Conservation (phyloP, 2,329 filamentous ascomycete genomes). For the Diaporthe caulivora region DNA sequence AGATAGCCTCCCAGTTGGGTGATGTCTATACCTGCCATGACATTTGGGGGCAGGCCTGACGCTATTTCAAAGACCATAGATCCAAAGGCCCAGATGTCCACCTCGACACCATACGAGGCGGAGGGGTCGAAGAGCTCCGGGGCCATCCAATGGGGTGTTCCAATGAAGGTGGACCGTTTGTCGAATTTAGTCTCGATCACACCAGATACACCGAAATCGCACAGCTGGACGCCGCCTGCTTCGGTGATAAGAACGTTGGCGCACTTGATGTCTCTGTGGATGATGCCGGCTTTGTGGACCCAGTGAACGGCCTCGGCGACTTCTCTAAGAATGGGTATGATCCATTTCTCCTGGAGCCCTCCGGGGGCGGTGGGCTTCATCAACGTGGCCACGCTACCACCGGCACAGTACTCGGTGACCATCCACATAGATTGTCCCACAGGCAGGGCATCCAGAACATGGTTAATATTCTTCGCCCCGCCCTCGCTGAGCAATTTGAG, state of each 20-base stretch:
- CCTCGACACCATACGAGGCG: constrained; percentile 76
- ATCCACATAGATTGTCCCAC: constrained; percentile 88
- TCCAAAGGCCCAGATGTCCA: constrained; percentile 89
- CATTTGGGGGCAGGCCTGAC: constrained; percentile 80
- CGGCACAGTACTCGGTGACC: constrained; percentile 87
- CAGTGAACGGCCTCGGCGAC: constrained; percentile 75
- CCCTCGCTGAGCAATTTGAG: constrained; percentile 80
- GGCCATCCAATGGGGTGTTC: constrained; percentile 89
- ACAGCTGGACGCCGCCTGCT: constrained; percentile 81
- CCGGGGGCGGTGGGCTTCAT: constrained; percentile 76
- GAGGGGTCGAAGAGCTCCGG: constrained; percentile 79
- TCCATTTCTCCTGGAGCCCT: constrained; percentile 78
- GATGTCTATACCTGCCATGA: constrained; percentile 64
- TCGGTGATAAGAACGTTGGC: constrained; percentile 86
- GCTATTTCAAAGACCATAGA: constrained; percentile 86
- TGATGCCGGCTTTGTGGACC: constrained; percentile 77
- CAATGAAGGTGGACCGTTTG: constrained; percentile 84
- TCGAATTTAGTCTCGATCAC: constrained; percentile 81
- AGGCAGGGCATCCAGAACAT: constrained; percentile 82
- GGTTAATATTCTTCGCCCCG: constrained; percentile 83
- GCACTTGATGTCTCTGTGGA: constrained; percentile 79
- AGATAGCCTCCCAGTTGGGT: constrained; percentile 68
- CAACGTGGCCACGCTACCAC: constrained; percentile 82
- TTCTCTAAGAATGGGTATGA: constrained; percentile 75
- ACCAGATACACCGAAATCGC: constrained; percentile 87